Percentiles rank a stretch among this genome's conserved stretches.
These are phyloP conservation scores for Cochlearia excelsa DNA, from an alignment of 345 rosid genomes.

Conservation along the genomic window DNA sequence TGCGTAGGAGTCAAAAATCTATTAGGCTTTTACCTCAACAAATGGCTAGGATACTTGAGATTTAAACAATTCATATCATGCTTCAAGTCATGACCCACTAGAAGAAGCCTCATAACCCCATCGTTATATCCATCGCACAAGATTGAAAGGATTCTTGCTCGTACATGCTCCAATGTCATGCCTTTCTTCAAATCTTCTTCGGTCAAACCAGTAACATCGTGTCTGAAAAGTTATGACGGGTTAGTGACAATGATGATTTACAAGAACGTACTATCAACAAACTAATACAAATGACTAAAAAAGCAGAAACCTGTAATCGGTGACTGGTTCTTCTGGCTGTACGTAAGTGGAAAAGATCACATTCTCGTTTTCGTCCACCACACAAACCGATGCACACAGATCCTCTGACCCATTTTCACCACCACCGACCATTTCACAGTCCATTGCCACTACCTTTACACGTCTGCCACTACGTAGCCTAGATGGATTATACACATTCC, in stretches of 20 bases:
- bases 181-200: constrained; percentile 61
- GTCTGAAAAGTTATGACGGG: constrained; percentile 37
- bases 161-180: constrained; percentile 51
- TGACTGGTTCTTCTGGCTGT: constrained; percentile 54
- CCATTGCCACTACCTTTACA: constrained; percentile 56
- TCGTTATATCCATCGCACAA: constrained; percentile 57
- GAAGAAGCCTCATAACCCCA: constrained; percentile 58
- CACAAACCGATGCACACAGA: constrained; percentile 64
- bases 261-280: constrained; percentile 4
- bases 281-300: not conserved
- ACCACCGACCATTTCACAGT: constrained; percentile 80
- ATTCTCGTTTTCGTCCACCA: constrained; percentile 72
- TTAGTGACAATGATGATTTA: not conserved
- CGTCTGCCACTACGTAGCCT: constrained; percentile 26
- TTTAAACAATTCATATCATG: constrained; percentile 65
- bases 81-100: constrained; percentile 65
- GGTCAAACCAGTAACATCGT: constrained; percentile 63
- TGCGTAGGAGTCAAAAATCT: no score
- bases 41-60: constrained; percentile 53
- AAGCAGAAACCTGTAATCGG: constrained; percentile 52
- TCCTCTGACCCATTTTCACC: constrained; percentile 54
- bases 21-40: constrained; percentile 49
- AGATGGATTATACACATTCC: constrained; percentile 24
- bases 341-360: constrained; percentile 53
- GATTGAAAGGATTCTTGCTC: constrained; percentile 41